Base-by-base conservation (phyloP, 2,329 filamentous ascomycete species). In the Gaeumannomyces sp. region DNA sequence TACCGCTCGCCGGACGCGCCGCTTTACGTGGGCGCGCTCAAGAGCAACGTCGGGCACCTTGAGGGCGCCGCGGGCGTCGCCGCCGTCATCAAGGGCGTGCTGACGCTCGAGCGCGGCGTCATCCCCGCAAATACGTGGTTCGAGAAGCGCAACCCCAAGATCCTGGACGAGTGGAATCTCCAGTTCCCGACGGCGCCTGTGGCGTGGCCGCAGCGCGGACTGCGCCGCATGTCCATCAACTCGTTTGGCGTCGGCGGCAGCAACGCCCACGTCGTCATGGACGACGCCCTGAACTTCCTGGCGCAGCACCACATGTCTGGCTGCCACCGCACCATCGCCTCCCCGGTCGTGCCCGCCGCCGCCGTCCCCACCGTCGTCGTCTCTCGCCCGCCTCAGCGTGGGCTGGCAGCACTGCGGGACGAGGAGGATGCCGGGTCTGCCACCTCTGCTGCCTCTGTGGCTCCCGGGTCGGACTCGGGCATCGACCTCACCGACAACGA, bases 231-330 rank as follows among this genome's bases (percentile, higher is more conserved):
- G 53, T 69, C 67, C 62, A 69, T 76, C 45, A 74, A 74, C 64
- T 70, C 67, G 28, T 76, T 75, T 61, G 74, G 74, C 13, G 73
- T 68, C 64, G 74, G 74, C 25, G 73, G 74, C 11, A 69, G 68
- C 29, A 75, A 76, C 29, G 71, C 68, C 11, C 73, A 75, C 59
- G 66, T 69, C 19, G 68, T 71, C 56, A 53, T 73, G 25, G 69
- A 72, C 56, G 66, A 66, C 13, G 65, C 62, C 16, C 35, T 59
- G 8, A 50, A 60, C 53, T 64, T 62, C 31, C 19, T 64, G 11
- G 57, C 27, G 11, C 14, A 25, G 11, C 60, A 66, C n/a, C 25
- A 60, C 22, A n/a, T 66, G n/a, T 11, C 64, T 19, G 65, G 65
- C 25, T 62, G 53, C 28, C 65, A 66, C 56, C 65, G 65, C 13